phyloP scores from a whole-genome alignment of 345 rosid species.

The Gossypioides kirkii region DNA sequence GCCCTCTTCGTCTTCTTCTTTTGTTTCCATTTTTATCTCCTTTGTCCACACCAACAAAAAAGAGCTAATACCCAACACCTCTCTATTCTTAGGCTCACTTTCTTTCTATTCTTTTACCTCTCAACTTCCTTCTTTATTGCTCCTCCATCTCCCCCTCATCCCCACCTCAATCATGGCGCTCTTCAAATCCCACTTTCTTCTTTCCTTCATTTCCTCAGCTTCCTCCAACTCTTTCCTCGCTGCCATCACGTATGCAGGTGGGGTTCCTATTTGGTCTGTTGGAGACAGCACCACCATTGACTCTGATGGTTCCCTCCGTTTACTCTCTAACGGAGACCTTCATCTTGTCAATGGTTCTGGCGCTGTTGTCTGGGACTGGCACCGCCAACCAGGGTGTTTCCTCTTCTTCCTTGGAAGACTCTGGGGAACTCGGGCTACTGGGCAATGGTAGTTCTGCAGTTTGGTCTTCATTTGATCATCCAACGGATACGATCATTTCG shows the following conservation, averaged over 20 bases:
- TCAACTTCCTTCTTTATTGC: neutral
- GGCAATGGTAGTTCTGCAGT: constrained; percentile 20
- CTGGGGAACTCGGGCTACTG: constrained; percentile 41
- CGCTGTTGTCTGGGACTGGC: constrained; percentile 39
- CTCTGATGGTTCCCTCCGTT: constrained; percentile 38
- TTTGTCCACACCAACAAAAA: too few species aligned
- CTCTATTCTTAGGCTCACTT: neutral
- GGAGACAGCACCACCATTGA: constrained; percentile 30
- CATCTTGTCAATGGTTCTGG: constrained; percentile 47
- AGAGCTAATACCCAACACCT: neutral
- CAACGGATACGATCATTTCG: constrained; percentile 47
- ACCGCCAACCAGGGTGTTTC: constrained; percentile 42
- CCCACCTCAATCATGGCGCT: constrained; percentile 31
- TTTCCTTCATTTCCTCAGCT: constrained; percentile 26
- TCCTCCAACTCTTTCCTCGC: constrained; percentile 35
- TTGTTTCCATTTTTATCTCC: too few species aligned
- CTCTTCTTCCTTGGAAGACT: constrained; percentile 42
- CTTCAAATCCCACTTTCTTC: constrained; percentile 36
- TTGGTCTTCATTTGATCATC: constrained; percentile 59
- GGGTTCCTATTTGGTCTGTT: constrained; percentile 48
- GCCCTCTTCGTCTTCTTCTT: neutral
- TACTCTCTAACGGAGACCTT: constrained; percentile 43
- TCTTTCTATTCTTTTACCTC: neutral
- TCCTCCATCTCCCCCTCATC: constrained; percentile 24
- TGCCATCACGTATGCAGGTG: constrained; percentile 39